Percentiles rank a stretch among this genome's conserved stretches.
Conservation (phyloP, 768 basidiomycete species). For the Xerocomus spinulosus region DNA sequence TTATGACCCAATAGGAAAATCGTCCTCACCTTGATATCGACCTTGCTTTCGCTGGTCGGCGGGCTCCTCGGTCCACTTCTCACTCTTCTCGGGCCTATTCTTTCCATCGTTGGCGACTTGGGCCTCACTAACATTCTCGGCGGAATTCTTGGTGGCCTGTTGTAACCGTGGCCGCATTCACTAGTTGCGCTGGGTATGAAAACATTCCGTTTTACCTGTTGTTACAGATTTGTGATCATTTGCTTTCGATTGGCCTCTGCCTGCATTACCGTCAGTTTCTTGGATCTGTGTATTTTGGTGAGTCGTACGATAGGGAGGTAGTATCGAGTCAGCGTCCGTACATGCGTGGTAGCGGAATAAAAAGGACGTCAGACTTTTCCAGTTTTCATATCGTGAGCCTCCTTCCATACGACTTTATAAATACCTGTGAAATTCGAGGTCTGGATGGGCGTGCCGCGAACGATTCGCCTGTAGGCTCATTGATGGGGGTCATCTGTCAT, state of each 20-base stretch:
- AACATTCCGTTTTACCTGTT: background rate
- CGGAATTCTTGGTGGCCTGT: slow-evolving; percentile 1
- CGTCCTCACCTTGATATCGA: slow-evolving; percentile 3
- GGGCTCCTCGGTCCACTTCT: slow-evolving; percentile 6
- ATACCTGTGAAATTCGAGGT: no score
- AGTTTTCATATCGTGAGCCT: no score
- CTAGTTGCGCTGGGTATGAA: no score
- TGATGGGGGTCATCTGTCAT: background rate
- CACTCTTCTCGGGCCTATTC: slow-evolving; percentile 2
- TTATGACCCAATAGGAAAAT: background rate
- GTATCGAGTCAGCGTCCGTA: background rate
- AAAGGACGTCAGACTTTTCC: no score
- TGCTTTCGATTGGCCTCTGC: no score
- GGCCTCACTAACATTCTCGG: slow-evolving; percentile 1
- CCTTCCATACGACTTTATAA: no score
- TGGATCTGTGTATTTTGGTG: no score
- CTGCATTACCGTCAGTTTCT: no score
- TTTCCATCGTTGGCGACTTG: slow-evolving; percentile 5
- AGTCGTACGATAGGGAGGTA: background rate
- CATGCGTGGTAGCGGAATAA: no score
- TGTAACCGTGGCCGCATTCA: no score
- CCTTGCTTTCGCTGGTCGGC: slow-evolving; percentile 3
- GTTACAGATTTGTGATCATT: background rate
- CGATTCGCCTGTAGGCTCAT: no score
- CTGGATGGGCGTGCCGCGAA: no score